These are phyloP conservation scores for Dactylellina haptotyla DNA, from an alignment of 2,329 filamentous ascomycete species.

Conservation along the genomic window DNA sequence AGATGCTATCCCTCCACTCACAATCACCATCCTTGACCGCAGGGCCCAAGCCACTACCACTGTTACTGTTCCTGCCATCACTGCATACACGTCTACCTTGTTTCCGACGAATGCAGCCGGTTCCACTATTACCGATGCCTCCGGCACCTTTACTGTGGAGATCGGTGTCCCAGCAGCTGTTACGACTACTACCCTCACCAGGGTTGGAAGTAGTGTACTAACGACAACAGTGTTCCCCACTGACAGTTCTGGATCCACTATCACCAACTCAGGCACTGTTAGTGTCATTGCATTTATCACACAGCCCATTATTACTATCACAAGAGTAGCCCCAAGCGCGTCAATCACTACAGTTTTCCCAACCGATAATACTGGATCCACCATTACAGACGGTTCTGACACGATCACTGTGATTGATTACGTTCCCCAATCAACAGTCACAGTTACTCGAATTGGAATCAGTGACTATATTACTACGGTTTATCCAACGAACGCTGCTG, in stretches of 20 bases:
- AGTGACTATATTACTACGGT: background rate
- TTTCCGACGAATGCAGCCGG: too few species aligned
- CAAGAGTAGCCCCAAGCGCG: background rate
- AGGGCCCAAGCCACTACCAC: too few species aligned
- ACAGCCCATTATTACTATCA: background rate
- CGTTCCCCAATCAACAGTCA: background rate
- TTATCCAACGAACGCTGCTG: background rate
- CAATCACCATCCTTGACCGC: too few species aligned
- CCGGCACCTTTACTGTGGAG: background rate
- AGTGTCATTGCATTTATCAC: background rate
- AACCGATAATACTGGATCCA: background rate
- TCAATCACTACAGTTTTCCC: background rate
- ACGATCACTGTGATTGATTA: background rate
- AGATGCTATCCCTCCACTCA: too few species aligned
- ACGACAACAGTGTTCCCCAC: background rate
- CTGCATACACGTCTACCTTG: too few species aligned
- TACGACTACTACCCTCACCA: background rate
- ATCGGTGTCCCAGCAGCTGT: background rate
- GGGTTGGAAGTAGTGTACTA: background rate
- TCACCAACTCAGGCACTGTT: background rate
- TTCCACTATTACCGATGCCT: background rate
- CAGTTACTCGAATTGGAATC: background rate
- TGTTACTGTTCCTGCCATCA: too few species aligned
- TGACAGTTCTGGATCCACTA: background rate
- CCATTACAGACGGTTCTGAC: background rate